These are phyloP conservation scores for Scedosporium aurantiacum DNA, from an alignment of 2,329 filamentous ascomycete genomes.

Conservation along the genomic window DNA sequence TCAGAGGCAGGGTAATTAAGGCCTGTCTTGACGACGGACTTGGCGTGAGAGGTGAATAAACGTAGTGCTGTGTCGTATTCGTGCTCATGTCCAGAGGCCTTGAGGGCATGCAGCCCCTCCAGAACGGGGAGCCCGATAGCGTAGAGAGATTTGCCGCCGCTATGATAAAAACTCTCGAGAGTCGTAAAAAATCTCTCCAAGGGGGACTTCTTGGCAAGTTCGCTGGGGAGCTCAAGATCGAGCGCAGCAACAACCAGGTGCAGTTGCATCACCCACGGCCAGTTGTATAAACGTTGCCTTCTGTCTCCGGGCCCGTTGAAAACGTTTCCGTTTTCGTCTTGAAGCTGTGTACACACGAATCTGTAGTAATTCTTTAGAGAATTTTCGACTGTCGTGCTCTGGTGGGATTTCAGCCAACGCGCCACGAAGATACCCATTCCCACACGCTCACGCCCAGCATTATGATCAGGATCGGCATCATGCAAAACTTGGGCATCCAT, in stretches of 20 bases:
- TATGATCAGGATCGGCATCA: slow-evolving; percentile 8
- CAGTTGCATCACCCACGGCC: slow-evolving; percentile 9
- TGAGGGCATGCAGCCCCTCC: slow-evolving; percentile 2
- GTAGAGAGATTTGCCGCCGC: slow-evolving; percentile 8
- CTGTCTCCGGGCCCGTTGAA: slow-evolving; percentile 2
- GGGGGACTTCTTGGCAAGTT: slow-evolving; percentile 4
- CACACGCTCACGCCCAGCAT: slow-evolving; percentile 9
- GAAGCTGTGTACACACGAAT: slow-evolving; percentile 9
- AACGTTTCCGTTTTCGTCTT: slow-evolving; percentile 7
- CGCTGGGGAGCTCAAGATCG: neutral
- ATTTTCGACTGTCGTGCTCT: neutral
- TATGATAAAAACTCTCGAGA: slow-evolving; percentile 8
- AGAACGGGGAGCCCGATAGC: slow-evolving; percentile 9
- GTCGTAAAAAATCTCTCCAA: slow-evolving; percentile 4
- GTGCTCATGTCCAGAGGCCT: neutral
- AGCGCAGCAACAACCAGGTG: slow-evolving; percentile 8
- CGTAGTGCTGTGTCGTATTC: neutral
- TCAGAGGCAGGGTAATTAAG: slow-evolving; percentile 9
- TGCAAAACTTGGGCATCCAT: slow-evolving; percentile 7
- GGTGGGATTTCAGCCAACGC: slow-evolving; percentile 7
- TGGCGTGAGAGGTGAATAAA: slow-evolving; percentile 4
- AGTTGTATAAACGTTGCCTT: slow-evolving; percentile 9
- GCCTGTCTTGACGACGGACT: slow-evolving; percentile 1
- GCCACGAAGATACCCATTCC: slow-evolving; percentile 9
- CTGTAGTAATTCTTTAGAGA: slow-evolving; percentile 7